Conservation (phyloP, 2,329 filamentous ascomycete species). For the Aureobasidium sp. region DNA sequence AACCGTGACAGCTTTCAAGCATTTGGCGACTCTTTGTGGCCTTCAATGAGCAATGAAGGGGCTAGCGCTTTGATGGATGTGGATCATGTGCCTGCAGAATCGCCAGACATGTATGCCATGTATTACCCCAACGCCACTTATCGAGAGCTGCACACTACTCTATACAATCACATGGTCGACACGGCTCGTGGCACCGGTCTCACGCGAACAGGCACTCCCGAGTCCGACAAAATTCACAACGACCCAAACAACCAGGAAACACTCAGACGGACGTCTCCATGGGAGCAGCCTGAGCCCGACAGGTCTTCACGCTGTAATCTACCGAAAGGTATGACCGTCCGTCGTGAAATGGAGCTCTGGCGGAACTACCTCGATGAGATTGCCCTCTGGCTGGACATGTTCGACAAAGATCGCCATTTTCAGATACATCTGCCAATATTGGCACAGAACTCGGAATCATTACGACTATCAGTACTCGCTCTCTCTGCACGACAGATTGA, state of each 20-base stretch:
- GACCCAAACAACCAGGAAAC: not conserved
- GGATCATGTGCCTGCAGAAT: conserved; percentile 17
- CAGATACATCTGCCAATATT: conserved; percentile 45
- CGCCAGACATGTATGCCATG: conserved; percentile 26
- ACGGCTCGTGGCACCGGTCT: conserved; percentile 27
- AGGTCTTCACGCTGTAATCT: conserved; percentile 21
- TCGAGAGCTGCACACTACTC: conserved; percentile 26
- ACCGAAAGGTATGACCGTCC: conserved; percentile 24
- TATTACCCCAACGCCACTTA: conserved; percentile 29
- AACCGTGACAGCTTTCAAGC: not conserved
- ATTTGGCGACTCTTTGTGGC: conserved; percentile 11
- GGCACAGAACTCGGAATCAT: conserved; percentile 39
- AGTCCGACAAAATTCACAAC: conserved; percentile 16
- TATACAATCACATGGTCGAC: conserved; percentile 27
- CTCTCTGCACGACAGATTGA: conserved; percentile 49
- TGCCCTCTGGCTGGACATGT: conserved; percentile 53
- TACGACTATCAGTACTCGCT: conserved; percentile 47
- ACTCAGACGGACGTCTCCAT: not conserved
- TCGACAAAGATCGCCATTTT: conserved; percentile 48
- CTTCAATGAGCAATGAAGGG: not conserved
- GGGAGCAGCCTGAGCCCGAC: not conserved
- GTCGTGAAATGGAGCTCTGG: conserved; percentile 27
- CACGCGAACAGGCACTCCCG: conserved; percentile 23
- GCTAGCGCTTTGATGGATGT: not conserved
- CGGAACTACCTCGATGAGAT: conserved; percentile 47